A percentile compares a stretch with the other conserved stretches of the same genome.
Evolutionary conservation across 1,284 basidiomycete species (phyloP).

Genomic region (Ceratobasidium sp.): DNA sequence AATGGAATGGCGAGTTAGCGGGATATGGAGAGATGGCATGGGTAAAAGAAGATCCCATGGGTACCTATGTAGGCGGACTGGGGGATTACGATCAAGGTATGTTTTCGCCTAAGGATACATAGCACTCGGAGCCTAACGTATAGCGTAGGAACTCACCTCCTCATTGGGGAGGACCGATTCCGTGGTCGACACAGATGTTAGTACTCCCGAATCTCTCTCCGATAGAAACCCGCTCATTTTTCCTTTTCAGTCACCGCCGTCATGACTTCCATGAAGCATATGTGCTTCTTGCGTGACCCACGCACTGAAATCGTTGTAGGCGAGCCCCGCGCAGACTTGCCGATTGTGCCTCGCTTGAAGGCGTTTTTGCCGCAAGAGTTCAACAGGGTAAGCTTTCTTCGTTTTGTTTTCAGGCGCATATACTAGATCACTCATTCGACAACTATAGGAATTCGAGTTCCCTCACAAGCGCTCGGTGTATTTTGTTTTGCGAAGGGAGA

Average conservation of each 20-base stretch:
- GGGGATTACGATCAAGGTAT: slow-evolving; percentile 68
- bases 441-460: slow-evolving; percentile 45
- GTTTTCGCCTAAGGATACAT: neutral
- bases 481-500: slow-evolving; percentile 44
- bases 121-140: too few relatives aligned
- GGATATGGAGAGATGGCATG: slow-evolving; percentile 69
- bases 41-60: slow-evolving; percentile 61
- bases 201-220: slow-evolving; percentile 48
- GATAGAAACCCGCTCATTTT: slow-evolving; percentile 51
- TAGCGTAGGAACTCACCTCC: slow-evolving; percentile 57
- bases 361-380: slow-evolving; percentile 44
- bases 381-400: slow-evolving; percentile 15
- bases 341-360: slow-evolving; percentile 41
- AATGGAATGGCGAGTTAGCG: slow-evolving; percentile 68
- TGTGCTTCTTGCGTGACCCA: slow-evolving; percentile 65
- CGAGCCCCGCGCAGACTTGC: slow-evolving; percentile 60
- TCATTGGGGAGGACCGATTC: slow-evolving; percentile 67
- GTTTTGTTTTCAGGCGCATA: too few relatives aligned
- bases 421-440: neutral
- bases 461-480: slow-evolving; percentile 46
- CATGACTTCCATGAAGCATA: slow-evolving; percentile 60
- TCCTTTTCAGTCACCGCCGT: slow-evolving; percentile 53
- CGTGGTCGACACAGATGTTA: slow-evolving; percentile 61
- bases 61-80: slow-evolving; percentile 49
- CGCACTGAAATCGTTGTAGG: slow-evolving; percentile 64